Evolutionary conservation across 2,329 filamentous ascomycete species (phyloP), one percentile per base, ranked within the genome.

Genomic region (Sclerotinia glacialis): DNA sequence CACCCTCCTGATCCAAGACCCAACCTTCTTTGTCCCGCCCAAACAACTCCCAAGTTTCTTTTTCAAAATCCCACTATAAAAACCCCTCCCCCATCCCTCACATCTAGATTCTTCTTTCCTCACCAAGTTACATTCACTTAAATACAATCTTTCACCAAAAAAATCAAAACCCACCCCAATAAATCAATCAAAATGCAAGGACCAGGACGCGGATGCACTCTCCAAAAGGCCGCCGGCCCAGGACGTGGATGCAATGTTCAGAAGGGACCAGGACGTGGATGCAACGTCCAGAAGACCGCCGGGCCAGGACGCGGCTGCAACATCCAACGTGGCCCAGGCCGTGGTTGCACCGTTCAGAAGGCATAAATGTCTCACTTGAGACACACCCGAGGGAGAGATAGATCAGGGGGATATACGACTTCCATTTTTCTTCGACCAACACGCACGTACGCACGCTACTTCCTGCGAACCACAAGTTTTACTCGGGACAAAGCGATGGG

Each of bases 141-240:
- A 5, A 56, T 26, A 64, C 47, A 64, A 55, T 55, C 44, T 60
- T 50, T 60, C 28, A 56, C 37, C 50, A 46, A 42, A 44, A 40
- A 65, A 65, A 50, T 21, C 44, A 28, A 65, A 65, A 44, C 26
- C 54, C 53, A 50, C 31, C 21, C 40, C 40, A 60, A 65, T 23
- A 47, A 60, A 49, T 21, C 42, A 59, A 61, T 60, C 64, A 65
- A 60, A 60, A 60, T 60, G 54, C 64, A 61, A 50, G 44, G 34
- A 47, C 61, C 61, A 56, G 28, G 37, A 64, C 61, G 61, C 37
- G 61, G 49, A 55, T 64, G 49, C 23, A 58, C 53, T 37, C 26
- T 58, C 16, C 63, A 65, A 47, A 59, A 37, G 31, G 31, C 37
- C 23, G 31, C 37, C 18, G 40, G 23, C 14, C 52, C 63, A 21